These are phyloP conservation scores for Ceratocystis eucalypticola DNA, from an alignment of 2,329 filamentous ascomycete genomes.

Conservation along the genomic window DNA sequence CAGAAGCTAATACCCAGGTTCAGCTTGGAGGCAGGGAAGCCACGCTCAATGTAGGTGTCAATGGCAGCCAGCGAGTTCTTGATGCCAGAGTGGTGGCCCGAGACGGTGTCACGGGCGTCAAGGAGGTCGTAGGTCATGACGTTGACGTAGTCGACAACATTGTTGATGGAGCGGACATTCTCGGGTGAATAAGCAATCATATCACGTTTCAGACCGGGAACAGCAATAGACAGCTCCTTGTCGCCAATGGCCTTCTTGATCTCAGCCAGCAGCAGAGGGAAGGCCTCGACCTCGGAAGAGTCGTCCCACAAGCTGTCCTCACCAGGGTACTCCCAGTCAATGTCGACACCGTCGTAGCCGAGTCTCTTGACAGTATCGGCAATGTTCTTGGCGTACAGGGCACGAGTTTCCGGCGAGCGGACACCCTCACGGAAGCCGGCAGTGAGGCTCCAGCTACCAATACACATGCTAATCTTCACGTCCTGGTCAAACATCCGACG, in stretches of 20 bases:
- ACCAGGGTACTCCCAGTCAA: slow-evolving; percentile 55
- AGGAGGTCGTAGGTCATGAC: slow-evolving; percentile 52
- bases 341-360: slow-evolving; percentile 49
- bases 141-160: slow-evolving; percentile 54
- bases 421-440: slow-evolving; percentile 47
- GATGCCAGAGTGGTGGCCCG: slow-evolving; percentile 51
- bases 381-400: slow-evolving; percentile 50
- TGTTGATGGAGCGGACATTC: slow-evolving; percentile 44
- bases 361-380: slow-evolving; percentile 46
- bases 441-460: slow-evolving; percentile 63
- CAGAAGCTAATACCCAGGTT: slow-evolving; percentile 55
- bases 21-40: slow-evolving; percentile 32
- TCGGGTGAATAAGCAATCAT: slow-evolving; percentile 35
- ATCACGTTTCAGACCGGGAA: too few species aligned
- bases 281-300: too few species aligned
- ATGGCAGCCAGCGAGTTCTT: slow-evolving; percentile 40
- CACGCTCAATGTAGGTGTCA: slow-evolving; percentile 36
- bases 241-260: too few species aligned
- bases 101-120: slow-evolving; percentile 46
- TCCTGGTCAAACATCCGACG: slow-evolving; percentile 32
- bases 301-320: slow-evolving; percentile 50
- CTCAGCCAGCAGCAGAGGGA: too few species aligned
- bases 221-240: too few species aligned
- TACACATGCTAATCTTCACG: slow-evolving; percentile 52
- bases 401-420: slow-evolving; percentile 36